Evolutionary conservation across 345 rosid species (phyloP).

Genomic region (Camelina hispida): DNA sequence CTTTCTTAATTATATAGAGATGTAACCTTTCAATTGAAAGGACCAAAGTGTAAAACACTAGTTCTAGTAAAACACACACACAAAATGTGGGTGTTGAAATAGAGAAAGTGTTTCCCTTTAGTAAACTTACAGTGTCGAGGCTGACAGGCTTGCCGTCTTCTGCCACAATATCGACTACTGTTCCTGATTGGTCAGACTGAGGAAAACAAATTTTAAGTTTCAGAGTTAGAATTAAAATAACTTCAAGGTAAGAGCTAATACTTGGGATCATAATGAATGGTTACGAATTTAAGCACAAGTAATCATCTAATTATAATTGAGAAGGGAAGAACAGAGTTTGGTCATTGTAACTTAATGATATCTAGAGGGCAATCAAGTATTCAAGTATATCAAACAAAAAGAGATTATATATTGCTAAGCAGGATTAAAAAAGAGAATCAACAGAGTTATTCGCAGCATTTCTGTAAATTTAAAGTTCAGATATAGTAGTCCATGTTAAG

Average conservation of each 20-base stretch:
- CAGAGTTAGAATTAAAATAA: conserved; percentile 2
- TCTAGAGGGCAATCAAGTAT: conserved; percentile 4
- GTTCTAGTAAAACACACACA: not conserved
- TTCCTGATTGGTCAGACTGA: conserved; percentile 84
- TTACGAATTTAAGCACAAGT: not conserved
- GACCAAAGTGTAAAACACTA: not conserved
- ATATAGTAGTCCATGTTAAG: not conserved
- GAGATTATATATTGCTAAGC: not conserved
- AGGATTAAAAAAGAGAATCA: not conserved
- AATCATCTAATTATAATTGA: not conserved
- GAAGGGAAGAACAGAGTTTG: not conserved
- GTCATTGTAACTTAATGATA: not conserved
- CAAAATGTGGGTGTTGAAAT: not conserved
- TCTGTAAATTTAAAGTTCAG: too few relatives aligned
- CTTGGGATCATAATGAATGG: not conserved
- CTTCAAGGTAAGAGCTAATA: not conserved
- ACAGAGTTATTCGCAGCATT: too few relatives aligned
- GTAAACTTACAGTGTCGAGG: conserved; percentile 65
- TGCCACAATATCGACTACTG: conserved; percentile 69
- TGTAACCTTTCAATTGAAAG: not conserved
- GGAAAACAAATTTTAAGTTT: conserved; percentile 20
- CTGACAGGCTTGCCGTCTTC: conserved; percentile 81
- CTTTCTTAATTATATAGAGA: not conserved
- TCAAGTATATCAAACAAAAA: not conserved
- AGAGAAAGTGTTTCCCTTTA: not conserved